phyloP scores from a whole-genome alignment of 768 basidiomycete genomes.

The Roridomyces roridus region DNA sequence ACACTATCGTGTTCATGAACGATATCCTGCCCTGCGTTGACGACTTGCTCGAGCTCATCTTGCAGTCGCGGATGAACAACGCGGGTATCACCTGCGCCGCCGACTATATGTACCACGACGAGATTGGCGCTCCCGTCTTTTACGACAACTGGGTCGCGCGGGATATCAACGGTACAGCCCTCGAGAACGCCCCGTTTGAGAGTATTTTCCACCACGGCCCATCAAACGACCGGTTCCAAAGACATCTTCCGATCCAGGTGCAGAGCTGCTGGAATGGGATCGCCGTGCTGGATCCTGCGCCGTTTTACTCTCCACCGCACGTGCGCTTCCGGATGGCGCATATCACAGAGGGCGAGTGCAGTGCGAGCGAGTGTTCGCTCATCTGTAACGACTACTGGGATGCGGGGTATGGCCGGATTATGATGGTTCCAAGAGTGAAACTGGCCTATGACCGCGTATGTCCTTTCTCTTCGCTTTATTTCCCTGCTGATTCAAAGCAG shows the following conservation, averaged over 20 bases:
- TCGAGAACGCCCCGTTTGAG: constrained; percentile 98
- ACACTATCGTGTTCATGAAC: constrained; percentile 99
- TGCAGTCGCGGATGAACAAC: constrained; percentile 91
- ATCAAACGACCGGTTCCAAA: constrained; percentile 83
- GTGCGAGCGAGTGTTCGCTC: constrained; percentile 92
- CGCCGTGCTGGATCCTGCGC: constrained; percentile 93
- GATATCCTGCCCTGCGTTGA: constrained; percentile 98
- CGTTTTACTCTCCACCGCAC: constrained; percentile 91
- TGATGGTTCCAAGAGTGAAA: constrained; percentile 98
- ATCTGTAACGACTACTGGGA: constrained; percentile 99
- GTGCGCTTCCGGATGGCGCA: constrained; percentile 96
- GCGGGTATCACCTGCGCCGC: constrained; percentile 98
- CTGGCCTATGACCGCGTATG: constrained; percentile 90
- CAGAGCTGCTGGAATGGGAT: constrained; percentile 99
- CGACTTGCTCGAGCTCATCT: constrained; percentile 96
- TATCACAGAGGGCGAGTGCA: constrained; percentile 88
- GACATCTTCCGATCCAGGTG: constrained; percentile 93
- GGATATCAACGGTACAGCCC: constrained; percentile 97
- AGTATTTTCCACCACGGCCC: constrained; percentile 85
- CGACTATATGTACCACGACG: constrained; percentile 99
- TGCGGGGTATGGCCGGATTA: constrained; percentile 92
- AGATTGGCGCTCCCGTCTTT: constrained; percentile 92
- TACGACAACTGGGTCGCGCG: constrained; percentile 99
- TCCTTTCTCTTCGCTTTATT: constrained; percentile 14
- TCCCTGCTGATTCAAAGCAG: constrained; percentile 42